Percentiles rank a stretch among this genome's conserved stretches.
Conservation (phyloP, 2,329 filamentous ascomycete species). For the Fusarium sp. region DNA sequence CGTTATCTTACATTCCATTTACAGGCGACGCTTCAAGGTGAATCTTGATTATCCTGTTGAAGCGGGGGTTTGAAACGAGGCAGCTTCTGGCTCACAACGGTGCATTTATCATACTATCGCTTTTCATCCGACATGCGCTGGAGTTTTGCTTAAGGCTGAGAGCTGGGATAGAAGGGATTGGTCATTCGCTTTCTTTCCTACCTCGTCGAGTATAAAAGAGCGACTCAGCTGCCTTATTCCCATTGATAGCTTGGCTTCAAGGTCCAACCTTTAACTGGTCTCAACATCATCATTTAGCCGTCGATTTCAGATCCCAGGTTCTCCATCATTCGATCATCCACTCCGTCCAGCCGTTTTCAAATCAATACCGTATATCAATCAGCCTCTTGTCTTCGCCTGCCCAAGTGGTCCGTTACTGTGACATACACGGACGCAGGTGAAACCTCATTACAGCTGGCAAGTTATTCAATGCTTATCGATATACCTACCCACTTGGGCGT, state of each 20-base stretch:
- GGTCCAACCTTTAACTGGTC: too few species aligned
- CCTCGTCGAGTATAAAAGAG: neutral
- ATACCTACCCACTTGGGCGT: neutral
- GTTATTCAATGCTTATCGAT: neutral
- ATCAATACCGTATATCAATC: neutral
- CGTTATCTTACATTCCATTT: neutral
- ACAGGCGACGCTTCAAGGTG: neutral
- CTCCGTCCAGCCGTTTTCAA: neutral
- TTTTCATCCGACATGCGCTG: constrained; percentile 9
- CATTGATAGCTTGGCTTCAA: too few species aligned
- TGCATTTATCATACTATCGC: neutral
- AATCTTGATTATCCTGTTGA: neutral
- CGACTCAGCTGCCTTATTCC: neutral
- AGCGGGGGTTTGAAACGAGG: constrained; percentile 28
- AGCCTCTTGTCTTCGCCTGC: neutral
- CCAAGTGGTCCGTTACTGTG: neutral
- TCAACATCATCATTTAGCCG: neutral
- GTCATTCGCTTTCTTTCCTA: constrained; percentile 1
- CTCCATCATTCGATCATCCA: neutral
- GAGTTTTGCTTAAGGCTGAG: constrained; percentile 1
- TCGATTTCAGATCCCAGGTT: neutral
- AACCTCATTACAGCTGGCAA: neutral
- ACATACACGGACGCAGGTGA: neutral
- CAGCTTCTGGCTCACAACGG: neutral
- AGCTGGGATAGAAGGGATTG: constrained; percentile 21